These are phyloP conservation scores for Ustilago trichophora DNA, from an alignment of 1,284 basidiomycete genomes.

Conservation along the genomic window DNA sequence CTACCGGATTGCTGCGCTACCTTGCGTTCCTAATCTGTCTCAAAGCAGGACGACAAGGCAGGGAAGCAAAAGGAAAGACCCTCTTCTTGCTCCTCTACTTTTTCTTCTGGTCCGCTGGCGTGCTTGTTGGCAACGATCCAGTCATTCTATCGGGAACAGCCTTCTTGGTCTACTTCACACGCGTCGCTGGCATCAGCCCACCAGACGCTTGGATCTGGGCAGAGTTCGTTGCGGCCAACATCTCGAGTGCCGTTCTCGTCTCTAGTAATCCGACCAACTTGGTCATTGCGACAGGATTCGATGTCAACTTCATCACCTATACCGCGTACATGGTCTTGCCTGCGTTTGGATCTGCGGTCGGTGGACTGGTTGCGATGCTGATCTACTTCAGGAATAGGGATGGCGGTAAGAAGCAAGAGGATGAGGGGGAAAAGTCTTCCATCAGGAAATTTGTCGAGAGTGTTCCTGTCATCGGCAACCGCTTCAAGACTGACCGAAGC, in stretches of 20 bases:
- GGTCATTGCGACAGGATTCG: constrained; percentile 65
- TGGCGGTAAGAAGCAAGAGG: not conserved
- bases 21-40: constrained; percentile 71
- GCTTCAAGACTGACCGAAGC: not conserved
- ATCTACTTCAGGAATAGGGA: constrained; percentile 53
- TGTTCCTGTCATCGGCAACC: constrained; percentile 27
- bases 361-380: constrained; percentile 45
- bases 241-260: constrained; percentile 69
- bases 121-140: constrained; percentile 81
- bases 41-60: constrained; percentile 46
- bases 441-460: constrained; percentile 31
- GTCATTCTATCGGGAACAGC: constrained; percentile 74
- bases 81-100: constrained; percentile 82
- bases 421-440: constrained; percentile 2
- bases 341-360: constrained; percentile 49
- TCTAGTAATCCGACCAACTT: constrained; percentile 68
- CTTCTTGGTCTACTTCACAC: constrained; percentile 84
- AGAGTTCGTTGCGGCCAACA: constrained; percentile 81
- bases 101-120: constrained; percentile 80
- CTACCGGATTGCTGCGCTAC: constrained; percentile 84
- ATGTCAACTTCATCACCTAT: constrained; percentile 60
- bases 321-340: constrained; percentile 64
- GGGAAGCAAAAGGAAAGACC: constrained; percentile 67
- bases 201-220: constrained; percentile 76
- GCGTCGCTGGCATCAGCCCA: constrained; percentile 74